Conservation (phyloP, 345 rosid genomes). For the Tarenaya hassleriana region DNA sequence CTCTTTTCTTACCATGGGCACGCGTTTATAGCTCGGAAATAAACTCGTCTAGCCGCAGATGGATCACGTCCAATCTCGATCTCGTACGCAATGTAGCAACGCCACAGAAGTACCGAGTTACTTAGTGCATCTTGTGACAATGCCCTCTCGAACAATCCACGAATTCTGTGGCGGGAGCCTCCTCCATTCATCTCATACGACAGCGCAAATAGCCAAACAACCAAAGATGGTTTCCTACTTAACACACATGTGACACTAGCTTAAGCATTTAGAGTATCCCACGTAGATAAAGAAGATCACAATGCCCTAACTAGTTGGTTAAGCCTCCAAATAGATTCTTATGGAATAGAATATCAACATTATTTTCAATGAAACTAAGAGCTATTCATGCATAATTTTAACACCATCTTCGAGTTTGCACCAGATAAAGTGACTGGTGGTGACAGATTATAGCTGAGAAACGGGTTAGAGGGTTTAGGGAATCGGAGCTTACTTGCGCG, state of each 20-base stretch:
- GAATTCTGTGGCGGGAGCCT: slow-evolving; percentile 66
- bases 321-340: too few relatives aligned
- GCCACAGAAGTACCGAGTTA: slow-evolving; percentile 75
- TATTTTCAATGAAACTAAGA: too few relatives aligned
- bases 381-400: too few relatives aligned
- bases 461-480: background rate
- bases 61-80: slow-evolving; percentile 49
- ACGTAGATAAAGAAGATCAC: too few relatives aligned
- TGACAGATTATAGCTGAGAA: too few relatives aligned
- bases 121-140: slow-evolving; percentile 47
- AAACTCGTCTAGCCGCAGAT: slow-evolving; percentile 61
- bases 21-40: slow-evolving; percentile 88
- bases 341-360: too few relatives aligned
- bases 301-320: background rate
- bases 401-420: too few relatives aligned
- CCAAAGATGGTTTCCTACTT: slow-evolving; percentile 64
- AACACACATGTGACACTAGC: slow-evolving; percentile 10
- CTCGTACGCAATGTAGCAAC: slow-evolving; percentile 81
- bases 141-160: slow-evolving; percentile 86
- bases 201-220: slow-evolving; percentile 73
- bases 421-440: too few relatives aligned
- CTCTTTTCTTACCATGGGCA: slow-evolving; percentile 70
- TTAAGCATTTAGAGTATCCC: too few relatives aligned
- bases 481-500: slow-evolving; percentile 46
- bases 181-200: slow-evolving; percentile 68